Base-by-base conservation (phyloP, 352 stramenopile species). In the Thalassiosira pacifica region DNA sequence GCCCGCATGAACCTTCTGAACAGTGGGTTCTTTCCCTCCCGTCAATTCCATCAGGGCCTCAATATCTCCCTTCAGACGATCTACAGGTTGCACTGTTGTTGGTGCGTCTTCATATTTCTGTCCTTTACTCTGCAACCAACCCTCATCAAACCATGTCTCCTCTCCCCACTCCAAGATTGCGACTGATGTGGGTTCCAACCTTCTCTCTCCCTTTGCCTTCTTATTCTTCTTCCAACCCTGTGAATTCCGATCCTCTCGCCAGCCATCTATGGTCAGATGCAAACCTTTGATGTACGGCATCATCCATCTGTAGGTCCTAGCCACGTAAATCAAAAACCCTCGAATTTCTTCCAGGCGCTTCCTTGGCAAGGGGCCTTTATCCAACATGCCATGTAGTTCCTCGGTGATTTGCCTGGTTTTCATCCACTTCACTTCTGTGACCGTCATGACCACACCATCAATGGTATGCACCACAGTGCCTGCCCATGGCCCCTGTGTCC, bases 401-500 rank as follows among this genome's bases (percentile, higher is more conserved):
- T 31, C 6, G 4, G 83, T 52, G 19, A 76, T 11, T 0, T 2
- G 27, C 40, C 65, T 73, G 0, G 37, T 71, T 34, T 88, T 91
- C 9, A 77, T 45, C 82, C 82, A 91, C 27, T 87, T 86, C 32
- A 80, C 70, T 24, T 85, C 31, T 2, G 70, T 60, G 0, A 85
- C 69, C 3, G 24, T 74, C 13, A 45, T 68, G 19, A 40, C 52
- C 18, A 24, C 59, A 1, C 22, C 60, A 0, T 81, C 37, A n/a
- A 9, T 64, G 0, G 79, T 83, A n/a, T 74, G 55, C 0, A 81
- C 18, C 18, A 90, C 40, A 26, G 65, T 65, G 1, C 87, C 87
- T 27, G 87, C 77, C 79, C 80, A 92, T 19, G 87, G 77, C 26
- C 79, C 75, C 13, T n/a, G 84, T 22, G 22, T 73, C 16, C 69